Evolutionary conservation across 140 eudicot genomes (phyloP), one percentile per base, ranked within the genome.

Genomic region (Erigeron philadelphicus): DNA sequence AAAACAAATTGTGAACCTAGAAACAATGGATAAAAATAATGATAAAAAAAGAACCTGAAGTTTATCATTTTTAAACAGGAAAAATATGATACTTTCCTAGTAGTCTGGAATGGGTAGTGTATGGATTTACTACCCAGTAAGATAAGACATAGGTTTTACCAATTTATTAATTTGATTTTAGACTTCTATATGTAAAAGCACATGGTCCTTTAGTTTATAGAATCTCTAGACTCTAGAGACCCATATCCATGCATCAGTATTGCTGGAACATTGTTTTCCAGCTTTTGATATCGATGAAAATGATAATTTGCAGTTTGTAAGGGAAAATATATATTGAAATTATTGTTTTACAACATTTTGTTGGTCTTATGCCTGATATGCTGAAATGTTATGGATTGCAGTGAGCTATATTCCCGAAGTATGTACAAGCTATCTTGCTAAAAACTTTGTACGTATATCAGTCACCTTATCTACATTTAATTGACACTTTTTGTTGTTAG

Each of bases 361-460:
- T 48, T 67, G 65, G 67, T 58, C 38, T 61, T 42, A 23, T 74
- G 66, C 79, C 84, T 88, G 77, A 86, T 82, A 72, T 63, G 67
- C 72, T 64, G 75, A 80, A 71, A 75, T 82, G 72, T 76, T 81
- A 67, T 82, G 68, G 67, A 25, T 76, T 92, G 95, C 96, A 92
- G 96, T 78, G 70, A 82, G 81, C 70, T 80, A 75, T 76, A 75
- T 92, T 59, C 76, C 73, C 21, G 88, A 81, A 49, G 83, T 77
- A 23, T 92, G 95, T 74, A 70, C 86, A 53, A 68, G 84, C 74
- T 88, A 86, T 74, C 85, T 92, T 68, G 98, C 98, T 44, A 84
- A 84, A 83, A 88, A 88, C 79, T 88, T 92, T 66, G 98, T 92
- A 84, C 74, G 98, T 86, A 70, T 55, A 53, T 82, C 52, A 54